Percentiles rank a stretch among this genome's conserved stretches.
These are phyloP conservation scores for Arxiozyma heterogenica DNA, from an alignment of 1,139 yeast genomes.

Conservation along the genomic window DNA sequence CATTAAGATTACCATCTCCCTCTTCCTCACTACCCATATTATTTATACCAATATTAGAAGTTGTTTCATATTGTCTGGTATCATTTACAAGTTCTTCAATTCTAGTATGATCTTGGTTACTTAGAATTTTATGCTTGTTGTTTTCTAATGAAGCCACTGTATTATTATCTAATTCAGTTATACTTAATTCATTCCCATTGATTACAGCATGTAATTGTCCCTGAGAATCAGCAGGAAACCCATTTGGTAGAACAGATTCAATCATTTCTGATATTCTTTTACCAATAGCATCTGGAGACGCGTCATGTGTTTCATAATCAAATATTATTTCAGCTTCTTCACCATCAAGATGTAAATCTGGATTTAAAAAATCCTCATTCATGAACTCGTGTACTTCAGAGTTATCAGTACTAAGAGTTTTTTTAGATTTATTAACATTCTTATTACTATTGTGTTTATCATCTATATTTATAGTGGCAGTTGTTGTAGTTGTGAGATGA, in stretches of 20 bases:
- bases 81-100: conserved; percentile 2
- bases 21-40: not conserved
- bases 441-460: conserved; percentile 1
- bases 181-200: conserved; percentile 19
- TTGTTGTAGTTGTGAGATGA: not conserved
- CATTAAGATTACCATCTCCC: not conserved
- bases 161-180: conserved; percentile 11
- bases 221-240: conserved; percentile 19
- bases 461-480: not conserved
- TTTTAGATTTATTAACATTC: not conserved
- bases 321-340: conserved; percentile 27
- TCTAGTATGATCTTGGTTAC: not conserved
- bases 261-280: conserved; percentile 26
- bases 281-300: conserved; percentile 24
- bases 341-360: conserved; percentile 22
- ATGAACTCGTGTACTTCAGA: conserved; percentile 6
- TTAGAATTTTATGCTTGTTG: conserved; percentile 2
- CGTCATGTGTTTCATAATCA: conserved; percentile 25
- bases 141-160: not conserved
- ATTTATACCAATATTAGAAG: not conserved
- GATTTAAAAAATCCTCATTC: conserved; percentile 15
- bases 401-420: not conserved
- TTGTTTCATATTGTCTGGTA: not conserved
- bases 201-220: conserved; percentile 22
- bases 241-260: conserved; percentile 25